Conservation (phyloP, 2,329 filamentous ascomycete genomes). For the Aspergillus thermomutatus region DNA sequence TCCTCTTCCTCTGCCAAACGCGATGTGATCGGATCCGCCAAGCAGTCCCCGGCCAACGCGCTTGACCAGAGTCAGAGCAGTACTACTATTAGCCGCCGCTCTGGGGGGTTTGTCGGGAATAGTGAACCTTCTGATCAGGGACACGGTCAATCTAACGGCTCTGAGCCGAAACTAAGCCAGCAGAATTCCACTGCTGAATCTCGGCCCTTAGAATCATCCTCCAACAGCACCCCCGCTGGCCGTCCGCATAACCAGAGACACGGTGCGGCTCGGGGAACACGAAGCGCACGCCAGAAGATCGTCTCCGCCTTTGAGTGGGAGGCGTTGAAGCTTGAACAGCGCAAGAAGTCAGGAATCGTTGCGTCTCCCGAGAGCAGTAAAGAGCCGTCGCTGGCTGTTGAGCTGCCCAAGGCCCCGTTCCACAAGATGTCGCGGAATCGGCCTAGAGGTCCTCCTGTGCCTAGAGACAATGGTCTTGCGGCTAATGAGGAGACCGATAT, state of each 20-base stretch:
- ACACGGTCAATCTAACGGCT: neutral
- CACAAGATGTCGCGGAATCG: conserved; percentile 41
- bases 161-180: neutral
- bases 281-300: conserved; percentile 18
- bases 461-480: conserved; percentile 42
- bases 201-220: conserved; percentile 1
- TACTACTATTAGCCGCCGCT: neutral
- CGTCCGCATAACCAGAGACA: conserved; percentile 15
- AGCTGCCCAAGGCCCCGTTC: neutral
- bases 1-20: neutral
- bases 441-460: conserved; percentile 33
- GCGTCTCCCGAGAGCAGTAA: conserved; percentile 7
- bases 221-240: neutral
- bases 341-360: conserved; percentile 6
- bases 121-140: neutral
- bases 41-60: neutral
- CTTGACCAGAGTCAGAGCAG: neutral
- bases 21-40: neutral
- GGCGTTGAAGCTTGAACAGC: conserved; percentile 20
- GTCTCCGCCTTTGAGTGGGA: conserved; percentile 27
- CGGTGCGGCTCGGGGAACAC: conserved; percentile 24
- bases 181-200: conserved; percentile 1
- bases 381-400: neutral
- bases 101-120: neutral
- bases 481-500: conserved; percentile 45